Conservation (phyloP, 441 rosid genomes). For the Populus tomentosa region DNA sequence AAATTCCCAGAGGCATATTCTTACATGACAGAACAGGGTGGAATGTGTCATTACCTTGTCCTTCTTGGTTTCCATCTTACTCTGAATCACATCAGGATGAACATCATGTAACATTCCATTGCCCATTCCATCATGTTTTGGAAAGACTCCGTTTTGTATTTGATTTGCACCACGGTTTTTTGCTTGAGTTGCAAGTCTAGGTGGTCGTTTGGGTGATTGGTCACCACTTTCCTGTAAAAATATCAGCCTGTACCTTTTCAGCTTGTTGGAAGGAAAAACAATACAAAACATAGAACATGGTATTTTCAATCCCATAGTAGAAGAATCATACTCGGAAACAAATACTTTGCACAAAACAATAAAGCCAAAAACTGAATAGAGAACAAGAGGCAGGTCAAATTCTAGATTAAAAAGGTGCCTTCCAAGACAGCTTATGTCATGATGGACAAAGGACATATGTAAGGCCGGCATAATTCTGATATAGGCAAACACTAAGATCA, state of each 20-base stretch:
- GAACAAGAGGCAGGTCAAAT: neutral
- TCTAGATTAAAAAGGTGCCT: neutral
- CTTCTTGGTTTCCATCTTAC: slow-evolving; percentile 26
- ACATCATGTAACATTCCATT: slow-evolving; percentile 35
- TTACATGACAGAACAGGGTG: neutral
- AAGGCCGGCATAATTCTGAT: neutral
- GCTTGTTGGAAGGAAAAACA: neutral
- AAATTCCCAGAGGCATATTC: neutral
- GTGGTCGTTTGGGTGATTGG: slow-evolving; percentile 56
- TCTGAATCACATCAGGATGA: slow-evolving; percentile 15
- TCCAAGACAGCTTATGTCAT: neutral
- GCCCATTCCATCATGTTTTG: slow-evolving; percentile 47
- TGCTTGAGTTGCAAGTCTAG: slow-evolving; percentile 36
- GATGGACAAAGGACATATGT: neutral
- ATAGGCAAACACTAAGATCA: neutral
- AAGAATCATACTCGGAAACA: neutral
- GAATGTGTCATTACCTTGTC: slow-evolving; percentile 59
- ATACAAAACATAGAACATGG: neutral
- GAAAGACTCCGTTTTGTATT: slow-evolving; percentile 50
- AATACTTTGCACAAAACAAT: neutral
- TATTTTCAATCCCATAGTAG: neutral
- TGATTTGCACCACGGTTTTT: slow-evolving; percentile 52
- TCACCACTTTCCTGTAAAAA: slow-evolving; percentile 56
- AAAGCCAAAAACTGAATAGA: neutral
- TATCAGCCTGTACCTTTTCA: neutral